These are phyloP conservation scores for Epichloe coenophiala DNA, from an alignment of 2,329 filamentous ascomycete species.

Conservation along the genomic window DNA sequence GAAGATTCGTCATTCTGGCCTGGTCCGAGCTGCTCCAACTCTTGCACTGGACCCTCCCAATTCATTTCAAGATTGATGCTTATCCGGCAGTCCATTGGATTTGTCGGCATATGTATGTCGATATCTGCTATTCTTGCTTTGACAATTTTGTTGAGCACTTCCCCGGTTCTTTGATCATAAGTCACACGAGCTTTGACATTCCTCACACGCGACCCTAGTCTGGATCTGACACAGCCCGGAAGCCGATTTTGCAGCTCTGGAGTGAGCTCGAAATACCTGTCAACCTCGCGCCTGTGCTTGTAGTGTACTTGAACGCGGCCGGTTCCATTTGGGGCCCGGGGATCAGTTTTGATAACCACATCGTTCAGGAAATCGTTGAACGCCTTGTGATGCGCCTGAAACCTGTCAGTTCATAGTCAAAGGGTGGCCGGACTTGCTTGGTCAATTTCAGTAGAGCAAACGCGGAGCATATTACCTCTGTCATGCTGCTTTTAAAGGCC, in stretches of 20 bases:
- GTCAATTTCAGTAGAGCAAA: neutral
- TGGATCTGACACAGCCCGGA: constrained; percentile 48
- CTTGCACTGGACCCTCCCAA: constrained; percentile 55
- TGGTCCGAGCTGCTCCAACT: constrained; percentile 30
- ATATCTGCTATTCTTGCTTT: constrained; percentile 81
- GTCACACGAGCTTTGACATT: constrained; percentile 47
- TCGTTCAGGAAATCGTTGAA: constrained; percentile 80
- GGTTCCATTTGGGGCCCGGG: constrained; percentile 33
- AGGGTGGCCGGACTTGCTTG: neutral
- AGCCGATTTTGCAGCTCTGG: constrained; percentile 43
- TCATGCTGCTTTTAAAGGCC: constrained; percentile 81
- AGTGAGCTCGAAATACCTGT: constrained; percentile 71
- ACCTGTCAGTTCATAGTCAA: constrained; percentile 8
- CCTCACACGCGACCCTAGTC: constrained; percentile 37
- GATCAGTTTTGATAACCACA: constrained; percentile 44
- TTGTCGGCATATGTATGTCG: constrained; percentile 69
- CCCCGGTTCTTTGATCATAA: constrained; percentile 56
- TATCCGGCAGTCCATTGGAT: constrained; percentile 78
- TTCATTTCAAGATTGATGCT: constrained; percentile 92
- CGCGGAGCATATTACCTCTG: constrained; percentile 45
- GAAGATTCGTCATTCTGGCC: constrained; percentile 27
- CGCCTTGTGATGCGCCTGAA: constrained; percentile 61
- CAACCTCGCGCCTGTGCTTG: constrained; percentile 67
- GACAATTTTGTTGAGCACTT: constrained; percentile 70
- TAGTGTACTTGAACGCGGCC: constrained; percentile 57